phyloP scores from a whole-genome alignment of 257 asterid species.

The Solanum corneliomulleri region DNA sequence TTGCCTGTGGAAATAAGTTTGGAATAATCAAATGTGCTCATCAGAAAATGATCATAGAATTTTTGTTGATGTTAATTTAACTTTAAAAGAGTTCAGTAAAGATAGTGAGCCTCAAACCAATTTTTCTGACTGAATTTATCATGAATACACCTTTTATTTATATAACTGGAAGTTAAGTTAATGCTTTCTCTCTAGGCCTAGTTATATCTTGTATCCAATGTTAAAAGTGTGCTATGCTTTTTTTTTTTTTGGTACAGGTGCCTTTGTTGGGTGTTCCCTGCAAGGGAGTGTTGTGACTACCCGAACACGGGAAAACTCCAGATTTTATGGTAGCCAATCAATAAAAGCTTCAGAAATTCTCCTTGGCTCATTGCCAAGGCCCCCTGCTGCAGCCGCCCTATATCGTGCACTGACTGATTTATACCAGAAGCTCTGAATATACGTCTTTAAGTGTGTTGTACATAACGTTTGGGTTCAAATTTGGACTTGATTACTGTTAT shows the following conservation, averaged over 20 bases:
- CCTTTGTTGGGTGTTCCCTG: conserved; percentile 87
- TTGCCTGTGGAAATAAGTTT: not conserved
- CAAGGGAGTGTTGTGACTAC: conserved; percentile 86
- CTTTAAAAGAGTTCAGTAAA: not conserved
- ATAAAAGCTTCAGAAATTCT: conserved; percentile 58
- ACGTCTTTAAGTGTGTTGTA: not conserved
- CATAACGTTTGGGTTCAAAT: not conserved
- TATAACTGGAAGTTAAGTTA: not conserved
- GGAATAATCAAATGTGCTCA: not conserved
- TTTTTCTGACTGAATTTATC: not conserved
- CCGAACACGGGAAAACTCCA: conserved; percentile 58
- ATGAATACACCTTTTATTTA: not conserved
- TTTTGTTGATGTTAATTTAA: not conserved
- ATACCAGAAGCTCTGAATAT: conserved; percentile 32
- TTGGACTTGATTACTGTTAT: not conserved
- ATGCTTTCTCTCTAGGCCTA: not conserved
- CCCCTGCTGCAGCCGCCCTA: conserved; percentile 89
- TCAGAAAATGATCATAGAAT: not conserved
- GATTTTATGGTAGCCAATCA: conserved; percentile 82
- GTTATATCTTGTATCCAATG: not conserved
- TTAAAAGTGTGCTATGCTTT: not conserved
- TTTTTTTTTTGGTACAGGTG: conserved; percentile 43
- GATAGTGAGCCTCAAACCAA: not conserved
- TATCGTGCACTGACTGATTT: conserved; percentile 66
- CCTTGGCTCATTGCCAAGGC: conserved; percentile 70